Evolutionary conservation across 2,329 filamentous ascomycete genomes (phyloP), one percentile per base, ranked within the genome.

Genomic region (Periconia sp.): DNA sequence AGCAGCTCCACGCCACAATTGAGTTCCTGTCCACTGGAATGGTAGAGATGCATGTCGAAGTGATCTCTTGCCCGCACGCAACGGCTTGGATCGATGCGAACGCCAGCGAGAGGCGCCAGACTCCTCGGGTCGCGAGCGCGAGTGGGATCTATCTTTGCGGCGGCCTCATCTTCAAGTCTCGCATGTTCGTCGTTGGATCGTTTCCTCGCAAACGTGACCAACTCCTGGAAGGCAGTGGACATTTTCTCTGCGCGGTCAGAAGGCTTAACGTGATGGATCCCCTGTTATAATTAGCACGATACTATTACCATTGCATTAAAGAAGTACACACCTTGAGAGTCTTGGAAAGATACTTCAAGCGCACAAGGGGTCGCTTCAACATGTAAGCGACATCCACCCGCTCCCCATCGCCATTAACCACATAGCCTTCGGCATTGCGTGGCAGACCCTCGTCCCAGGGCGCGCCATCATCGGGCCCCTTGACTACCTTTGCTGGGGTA

Each of bases 351-450:
- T 92, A 90, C 72, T 96, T 97, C 56, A 97, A 79, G 45, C 94
- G 85, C 19, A 96, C 86, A 41, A 99, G 76, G 1, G 94, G 94
- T 50, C 93, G 82, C 75, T 96, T 97, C 49, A 99, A 80, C 44
- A 99, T 81, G 73, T 94, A 95, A 8, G 92, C 92, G 45, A 99
- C 94, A 70, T 97, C 94, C 9, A 97, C 92, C 48, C 91, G 86
- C 71, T 97, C 91, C 13, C 93, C 94, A 58, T 93, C 83, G 33
- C 85, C 84, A 60, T 92, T 85, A 47, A 85, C 75, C 15, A 86
- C 76, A 63, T 87, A 84, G 11, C 84, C 83, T 55, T 85, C 79
- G 44, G 82, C 78, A 65, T 87, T 84, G 57, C 81, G 77, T 33
- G 81, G 77, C 70, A 86, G 76, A 5, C 74, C 76, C 41, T 83